These are phyloP conservation scores for Tricholoma furcatifolium DNA, from an alignment of 768 basidiomycete genomes.

Conservation along the genomic window DNA sequence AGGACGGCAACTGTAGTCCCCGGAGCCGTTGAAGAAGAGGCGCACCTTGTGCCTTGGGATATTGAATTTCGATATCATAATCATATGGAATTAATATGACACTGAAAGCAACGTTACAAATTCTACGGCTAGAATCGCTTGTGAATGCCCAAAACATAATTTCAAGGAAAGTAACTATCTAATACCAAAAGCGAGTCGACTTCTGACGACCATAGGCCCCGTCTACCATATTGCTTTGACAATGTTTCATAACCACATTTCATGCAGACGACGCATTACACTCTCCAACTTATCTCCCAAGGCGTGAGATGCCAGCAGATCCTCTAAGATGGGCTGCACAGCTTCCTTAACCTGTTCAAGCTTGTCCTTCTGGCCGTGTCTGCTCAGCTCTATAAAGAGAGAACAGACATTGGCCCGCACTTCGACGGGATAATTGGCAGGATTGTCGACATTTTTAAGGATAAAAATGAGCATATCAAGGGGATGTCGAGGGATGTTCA, in stretches of 20 bases:
- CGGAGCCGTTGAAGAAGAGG: too few species aligned
- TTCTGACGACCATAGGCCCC: too few species aligned
- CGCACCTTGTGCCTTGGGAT: too few species aligned
- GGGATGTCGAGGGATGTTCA: constrained; percentile 50
- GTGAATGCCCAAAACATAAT: too few species aligned
- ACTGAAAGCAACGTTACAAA: too few species aligned
- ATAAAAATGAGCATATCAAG: constrained; percentile 69
- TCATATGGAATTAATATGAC: too few species aligned
- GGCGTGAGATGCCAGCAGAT: constrained; percentile 41
- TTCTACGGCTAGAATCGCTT: too few species aligned
- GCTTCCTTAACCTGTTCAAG: constrained; percentile 49
- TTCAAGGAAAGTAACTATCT: too few species aligned
- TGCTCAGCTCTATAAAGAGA: constrained; percentile 63
- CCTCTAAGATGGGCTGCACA: constrained; percentile 49
- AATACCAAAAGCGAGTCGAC: too few species aligned
- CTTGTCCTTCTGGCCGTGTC: constrained; percentile 47
- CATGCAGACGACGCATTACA: constrained; percentile 37
- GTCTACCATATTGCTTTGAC: not conserved
- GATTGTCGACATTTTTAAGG: constrained; percentile 56
- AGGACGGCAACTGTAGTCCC: too few species aligned
- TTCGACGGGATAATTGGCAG: constrained; percentile 65
- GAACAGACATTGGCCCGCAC: constrained; percentile 76
- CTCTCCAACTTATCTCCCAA: constrained; percentile 43
- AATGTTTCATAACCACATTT: constrained; percentile 34
- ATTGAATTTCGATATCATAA: too few species aligned